Evolutionary conservation across 2,329 filamentous ascomycete genomes (phyloP), one percentile per base, ranked within the genome.

Genomic region (Trichothecium roseum): DNA sequence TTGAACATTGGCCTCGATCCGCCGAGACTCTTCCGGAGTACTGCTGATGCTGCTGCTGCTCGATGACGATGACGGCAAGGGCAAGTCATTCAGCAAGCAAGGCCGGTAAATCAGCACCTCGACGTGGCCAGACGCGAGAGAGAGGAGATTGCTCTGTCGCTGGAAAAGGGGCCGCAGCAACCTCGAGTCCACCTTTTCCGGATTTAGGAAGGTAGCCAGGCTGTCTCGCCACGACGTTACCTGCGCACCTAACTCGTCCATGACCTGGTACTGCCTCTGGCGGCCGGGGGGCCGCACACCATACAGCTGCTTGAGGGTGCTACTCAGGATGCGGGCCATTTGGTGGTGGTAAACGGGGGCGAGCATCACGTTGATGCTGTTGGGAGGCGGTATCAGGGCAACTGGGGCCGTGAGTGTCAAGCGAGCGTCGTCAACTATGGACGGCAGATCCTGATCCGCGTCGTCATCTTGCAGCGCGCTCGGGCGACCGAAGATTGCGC

Each of bases 391-490:
- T 3, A 8, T 12, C 13, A 17, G n/a, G n/a, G 28, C n/a, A n/a
- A n/a, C 16, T n/a, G 16, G 8, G 4, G 17, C 4, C 10, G 16
- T n/a, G 7, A 8, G 10, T 15, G 28, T 29, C 7, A 74, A 57
- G 37, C 74, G 60, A 34, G 66, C 59, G 37, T 78, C 73, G 36
- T 74, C 70, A 14, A 72, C 60, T 16, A 56, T 50, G 8, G 59
- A 55, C 0, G 74, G 74, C 10, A 74, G 55, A 13, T 71, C 66
- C 41, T 77, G 71, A 40, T 78, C 73, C 32, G 78, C 74, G 36
- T 77, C 73, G 35, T 78, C 72, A 32, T 78, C 72, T 38, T 74
- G 74, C 33, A 78, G 69, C 3, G 73, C 63, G 12, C 69, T 54
- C 2, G 75, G 75, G 22, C 74, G 59, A 3, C 75, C 75, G 16